phyloP scores from a whole-genome alignment of 202 grass and related monocot species.

The Hordeum pubiflorum region DNA sequence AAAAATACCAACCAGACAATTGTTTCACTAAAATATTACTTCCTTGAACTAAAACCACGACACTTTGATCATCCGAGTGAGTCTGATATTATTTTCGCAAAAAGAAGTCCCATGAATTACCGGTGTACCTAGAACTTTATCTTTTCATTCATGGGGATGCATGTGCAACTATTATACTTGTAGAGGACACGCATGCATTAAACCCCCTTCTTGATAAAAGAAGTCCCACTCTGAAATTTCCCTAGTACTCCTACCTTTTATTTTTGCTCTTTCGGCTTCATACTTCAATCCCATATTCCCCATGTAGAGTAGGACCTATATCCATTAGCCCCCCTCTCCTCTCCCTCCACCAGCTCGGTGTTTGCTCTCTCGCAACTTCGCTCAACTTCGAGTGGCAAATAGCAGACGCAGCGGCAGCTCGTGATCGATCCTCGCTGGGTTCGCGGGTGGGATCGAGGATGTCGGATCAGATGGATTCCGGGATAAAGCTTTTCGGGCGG shows the following conservation, averaged over 20 bases:
- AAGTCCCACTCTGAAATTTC: background rate
- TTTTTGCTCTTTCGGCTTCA: conserved; percentile 23
- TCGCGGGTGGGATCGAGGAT: conserved; percentile 36
- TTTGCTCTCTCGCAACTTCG: conserved; percentile 3
- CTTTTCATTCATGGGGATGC: background rate
- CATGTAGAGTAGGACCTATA: conserved; percentile 9
- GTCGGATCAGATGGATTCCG: conserved; percentile 58
- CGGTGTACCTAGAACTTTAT: background rate
- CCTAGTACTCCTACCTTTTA: background rate
- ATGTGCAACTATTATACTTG: background rate
- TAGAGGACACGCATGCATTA: background rate
- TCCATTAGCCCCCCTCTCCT: conserved; percentile 8
- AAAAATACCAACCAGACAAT: too few species aligned
- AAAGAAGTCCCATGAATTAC: too few species aligned
- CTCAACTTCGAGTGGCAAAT: background rate
- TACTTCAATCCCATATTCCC: conserved; percentile 18
- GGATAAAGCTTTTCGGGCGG: conserved; percentile 77
- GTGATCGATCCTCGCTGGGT: conserved; percentile 6
- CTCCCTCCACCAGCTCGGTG: background rate
- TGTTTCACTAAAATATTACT: too few species aligned
- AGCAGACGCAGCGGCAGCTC: background rate
- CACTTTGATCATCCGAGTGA: too few species aligned
- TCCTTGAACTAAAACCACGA: too few species aligned
- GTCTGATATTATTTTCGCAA: too few species aligned
- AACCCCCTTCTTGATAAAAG: background rate